Evolutionary conservation across 140 eudicot genomes (phyloP).

Genomic region (Ambrosia hybrid): DNA sequence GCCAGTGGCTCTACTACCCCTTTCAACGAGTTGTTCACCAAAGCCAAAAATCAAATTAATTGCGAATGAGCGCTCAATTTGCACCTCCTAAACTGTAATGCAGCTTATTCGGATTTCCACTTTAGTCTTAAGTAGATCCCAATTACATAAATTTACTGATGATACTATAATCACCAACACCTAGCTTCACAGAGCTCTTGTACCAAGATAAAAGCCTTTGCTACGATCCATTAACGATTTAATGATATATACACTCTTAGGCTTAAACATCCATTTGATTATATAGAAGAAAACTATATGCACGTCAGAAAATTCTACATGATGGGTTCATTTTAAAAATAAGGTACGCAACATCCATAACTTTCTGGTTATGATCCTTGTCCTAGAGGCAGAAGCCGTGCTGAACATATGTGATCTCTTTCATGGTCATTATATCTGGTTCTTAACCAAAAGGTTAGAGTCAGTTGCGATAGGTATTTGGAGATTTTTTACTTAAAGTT

Average conservation of each 20-base stretch:
- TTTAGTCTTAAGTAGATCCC: too few relatives aligned
- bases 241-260: not conserved
- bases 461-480: not conserved
- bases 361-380: not conserved
- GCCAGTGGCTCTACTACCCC: too few relatives aligned
- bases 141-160: too few relatives aligned
- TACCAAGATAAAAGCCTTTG: too few relatives aligned
- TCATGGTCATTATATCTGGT: not conserved
- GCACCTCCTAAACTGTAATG: too few relatives aligned
- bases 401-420: not conserved
- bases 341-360: not conserved
- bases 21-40: too few relatives aligned
- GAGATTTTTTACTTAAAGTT: not conserved
- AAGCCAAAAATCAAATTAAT: too few relatives aligned
- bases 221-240: not conserved
- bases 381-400: not conserved
- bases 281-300: not conserved
- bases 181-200: too few relatives aligned
- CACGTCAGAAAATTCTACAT: not conserved
- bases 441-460: not conserved
- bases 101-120: too few relatives aligned
- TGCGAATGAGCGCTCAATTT: too few relatives aligned
- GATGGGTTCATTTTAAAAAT: not conserved
- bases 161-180: too few relatives aligned
- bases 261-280: not conserved